Conservation (phyloP, 1,139 yeast genomes). For the Kodamaea derodonti region DNA sequence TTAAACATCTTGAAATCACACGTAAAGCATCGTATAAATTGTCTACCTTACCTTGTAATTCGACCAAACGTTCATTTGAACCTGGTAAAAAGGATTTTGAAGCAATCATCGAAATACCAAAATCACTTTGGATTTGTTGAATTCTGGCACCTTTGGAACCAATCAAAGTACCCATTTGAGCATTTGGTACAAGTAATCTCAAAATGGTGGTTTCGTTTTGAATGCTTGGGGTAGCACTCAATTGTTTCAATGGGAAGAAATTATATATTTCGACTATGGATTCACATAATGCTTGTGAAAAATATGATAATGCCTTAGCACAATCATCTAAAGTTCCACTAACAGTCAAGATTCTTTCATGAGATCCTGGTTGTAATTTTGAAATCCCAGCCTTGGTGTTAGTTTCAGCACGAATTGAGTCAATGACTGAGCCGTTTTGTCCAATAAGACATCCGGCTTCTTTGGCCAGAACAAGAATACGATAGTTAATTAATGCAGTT, state of each 20-base stretch:
- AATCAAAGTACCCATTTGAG: constrained; percentile 87
- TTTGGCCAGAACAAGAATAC: constrained; percentile 76
- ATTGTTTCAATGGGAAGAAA: constrained; percentile 61
- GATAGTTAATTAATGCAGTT: constrained; percentile 47
- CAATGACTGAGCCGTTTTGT: constrained; percentile 77
- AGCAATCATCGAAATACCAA: constrained; percentile 78
- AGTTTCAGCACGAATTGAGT: constrained; percentile 71
- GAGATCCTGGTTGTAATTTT: constrained; percentile 74
- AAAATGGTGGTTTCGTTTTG: constrained; percentile 55
- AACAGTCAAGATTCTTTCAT: constrained; percentile 80
- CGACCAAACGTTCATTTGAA: constrained; percentile 84
- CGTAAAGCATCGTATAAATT: constrained; percentile 57
- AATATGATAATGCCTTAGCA: constrained; percentile 67
- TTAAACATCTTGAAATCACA: constrained; percentile 66
- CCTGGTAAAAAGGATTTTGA: constrained; percentile 81
- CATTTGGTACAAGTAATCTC: constrained; percentile 75
- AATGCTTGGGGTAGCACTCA: constrained; percentile 47
- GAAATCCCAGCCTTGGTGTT: constrained; percentile 88
- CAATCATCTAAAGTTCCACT: constrained; percentile 76
- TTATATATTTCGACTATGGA: constrained; percentile 38
- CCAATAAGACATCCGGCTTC: constrained; percentile 94
- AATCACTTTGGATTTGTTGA: constrained; percentile 71
- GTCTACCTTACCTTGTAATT: constrained; percentile 76
- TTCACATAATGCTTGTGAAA: constrained; percentile 60
- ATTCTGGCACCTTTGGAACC: constrained; percentile 84